A percentile compares a stretch with the other conserved stretches of the same genome.
Evolutionary conservation across 2,329 filamentous ascomycete species (phyloP).

Genomic region (Alternaria alternata): DNA sequence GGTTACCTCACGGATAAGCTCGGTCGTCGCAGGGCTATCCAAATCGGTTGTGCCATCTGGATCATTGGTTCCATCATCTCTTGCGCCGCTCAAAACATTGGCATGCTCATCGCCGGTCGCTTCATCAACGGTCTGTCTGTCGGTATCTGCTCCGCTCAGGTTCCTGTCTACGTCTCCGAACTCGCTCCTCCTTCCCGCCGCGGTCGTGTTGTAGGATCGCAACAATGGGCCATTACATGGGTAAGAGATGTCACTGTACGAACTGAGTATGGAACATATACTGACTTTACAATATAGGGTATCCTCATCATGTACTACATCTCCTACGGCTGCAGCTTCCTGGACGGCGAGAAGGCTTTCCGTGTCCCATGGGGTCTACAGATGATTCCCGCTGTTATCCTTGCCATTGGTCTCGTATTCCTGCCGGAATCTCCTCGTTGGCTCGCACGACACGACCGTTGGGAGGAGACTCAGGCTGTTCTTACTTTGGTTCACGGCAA

Average conservation of each 20-base stretch:
- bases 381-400: conserved; percentile 48
- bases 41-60: conserved; percentile 62
- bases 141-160: conserved; percentile 75
- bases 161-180: conserved; percentile 74
- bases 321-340: conserved; percentile 47
- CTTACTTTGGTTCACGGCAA: conserved; percentile 57
- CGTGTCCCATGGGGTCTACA: conserved; percentile 51
- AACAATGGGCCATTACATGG: conserved; percentile 79
- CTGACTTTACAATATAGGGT: conserved; percentile 34
- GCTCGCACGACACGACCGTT: conserved; percentile 56
- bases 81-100: conserved; percentile 69
- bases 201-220: conserved; percentile 73
- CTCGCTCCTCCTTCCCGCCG: conserved; percentile 66
- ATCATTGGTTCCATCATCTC: conserved; percentile 69
- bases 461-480: conserved; percentile 55
- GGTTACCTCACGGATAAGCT: conserved; percentile 66
- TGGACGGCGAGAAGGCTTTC: conserved; percentile 45
- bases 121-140: conserved; percentile 76
- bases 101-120: conserved; percentile 76
- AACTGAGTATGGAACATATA: too few relatives aligned
- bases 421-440: conserved; percentile 56
- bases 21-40: conserved; percentile 63
- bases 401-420: conserved; percentile 61
- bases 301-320: conserved; percentile 50
- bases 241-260: too few relatives aligned